A percentile compares a stretch with the other conserved stretches of the same genome.
Evolutionary conservation across 2,329 filamentous ascomycete species (phyloP).

Genomic region (Parasarocladium wereldwijsianum): DNA sequence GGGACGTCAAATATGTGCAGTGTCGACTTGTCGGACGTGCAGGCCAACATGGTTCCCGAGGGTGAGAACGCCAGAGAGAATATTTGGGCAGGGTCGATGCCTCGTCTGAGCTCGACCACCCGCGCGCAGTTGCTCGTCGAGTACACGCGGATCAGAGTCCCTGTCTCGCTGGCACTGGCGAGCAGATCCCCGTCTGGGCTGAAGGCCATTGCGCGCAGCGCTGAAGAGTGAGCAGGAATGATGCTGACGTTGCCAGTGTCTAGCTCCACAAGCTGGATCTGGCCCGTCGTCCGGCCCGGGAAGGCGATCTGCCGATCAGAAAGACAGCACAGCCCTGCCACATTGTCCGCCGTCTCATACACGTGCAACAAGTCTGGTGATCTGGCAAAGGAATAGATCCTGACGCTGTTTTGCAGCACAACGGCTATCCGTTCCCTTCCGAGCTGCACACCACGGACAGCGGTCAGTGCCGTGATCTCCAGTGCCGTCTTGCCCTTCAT

Average conservation of each 20-base stretch:
- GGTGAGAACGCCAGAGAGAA: conserved; percentile 84
- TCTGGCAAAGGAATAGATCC: conserved; percentile 66
- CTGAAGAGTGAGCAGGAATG: conserved; percentile 74
- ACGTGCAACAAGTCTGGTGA: conserved; percentile 54
- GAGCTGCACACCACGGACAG: conserved; percentile 67
- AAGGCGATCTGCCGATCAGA: conserved; percentile 63
- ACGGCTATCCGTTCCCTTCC: conserved; percentile 65
- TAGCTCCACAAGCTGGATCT: conserved; percentile 77
- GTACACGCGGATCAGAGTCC: conserved; percentile 80
- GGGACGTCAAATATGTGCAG: conserved; percentile 87
- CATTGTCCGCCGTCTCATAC: conserved; percentile 80
- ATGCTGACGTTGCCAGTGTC: conserved; percentile 75
- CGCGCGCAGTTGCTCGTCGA: conserved; percentile 66
- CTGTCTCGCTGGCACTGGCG: conserved; percentile 82
- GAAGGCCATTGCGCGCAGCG: conserved; percentile 64
- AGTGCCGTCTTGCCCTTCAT: conserved; percentile 55
- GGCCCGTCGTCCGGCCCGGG: conserved; percentile 73
- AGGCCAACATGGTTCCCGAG: conserved; percentile 64
- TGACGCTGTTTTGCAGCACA: conserved; percentile 66
- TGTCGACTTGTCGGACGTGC: conserved; percentile 92
- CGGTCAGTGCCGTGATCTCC: conserved; percentile 69
- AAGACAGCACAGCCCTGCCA: conserved; percentile 65
- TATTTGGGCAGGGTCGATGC: conserved; percentile 75
- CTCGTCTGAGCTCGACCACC: conserved; percentile 71
- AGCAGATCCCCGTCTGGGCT: conserved; percentile 68